phyloP scores from a whole-genome alignment of 148 eudicot genomes.

The Rhododendron henanense region DNA sequence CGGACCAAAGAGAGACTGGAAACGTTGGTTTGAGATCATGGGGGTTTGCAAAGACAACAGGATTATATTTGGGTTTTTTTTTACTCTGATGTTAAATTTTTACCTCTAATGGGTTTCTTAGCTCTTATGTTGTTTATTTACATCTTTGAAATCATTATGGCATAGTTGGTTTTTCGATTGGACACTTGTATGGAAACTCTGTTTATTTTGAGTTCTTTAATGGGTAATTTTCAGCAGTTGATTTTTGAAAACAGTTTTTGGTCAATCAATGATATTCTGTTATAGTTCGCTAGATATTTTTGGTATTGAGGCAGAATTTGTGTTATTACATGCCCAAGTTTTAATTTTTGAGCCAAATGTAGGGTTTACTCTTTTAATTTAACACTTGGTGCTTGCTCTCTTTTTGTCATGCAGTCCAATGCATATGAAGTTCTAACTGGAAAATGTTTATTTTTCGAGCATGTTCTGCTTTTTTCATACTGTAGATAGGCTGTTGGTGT shows the following conservation, averaged over 20 bases:
- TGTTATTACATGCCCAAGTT: background rate
- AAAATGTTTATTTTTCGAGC: background rate
- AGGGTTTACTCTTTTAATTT: background rate
- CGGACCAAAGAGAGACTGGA: background rate
- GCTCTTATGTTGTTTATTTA: background rate
- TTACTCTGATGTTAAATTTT: background rate
- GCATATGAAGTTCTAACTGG: background rate
- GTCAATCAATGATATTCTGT: background rate
- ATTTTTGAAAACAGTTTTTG: background rate
- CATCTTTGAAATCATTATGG: background rate
- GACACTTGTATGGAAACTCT: background rate
- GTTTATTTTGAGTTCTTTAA: background rate
- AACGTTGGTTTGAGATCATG: background rate
- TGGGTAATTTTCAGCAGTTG: background rate
- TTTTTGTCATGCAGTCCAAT: background rate
- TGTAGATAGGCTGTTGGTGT: background rate
- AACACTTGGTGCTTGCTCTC: background rate
- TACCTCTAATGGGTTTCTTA: too few species aligned
- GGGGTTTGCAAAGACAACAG: background rate
- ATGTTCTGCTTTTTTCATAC: background rate
- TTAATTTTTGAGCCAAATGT: background rate
- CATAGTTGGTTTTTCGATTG: background rate
- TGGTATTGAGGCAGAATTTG: background rate
- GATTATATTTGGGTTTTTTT: too few species aligned
- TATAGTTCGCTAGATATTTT: background rate